Conservation (phyloP, 2,329 filamentous ascomycete species). For the Exophiala alcalophila region DNA sequence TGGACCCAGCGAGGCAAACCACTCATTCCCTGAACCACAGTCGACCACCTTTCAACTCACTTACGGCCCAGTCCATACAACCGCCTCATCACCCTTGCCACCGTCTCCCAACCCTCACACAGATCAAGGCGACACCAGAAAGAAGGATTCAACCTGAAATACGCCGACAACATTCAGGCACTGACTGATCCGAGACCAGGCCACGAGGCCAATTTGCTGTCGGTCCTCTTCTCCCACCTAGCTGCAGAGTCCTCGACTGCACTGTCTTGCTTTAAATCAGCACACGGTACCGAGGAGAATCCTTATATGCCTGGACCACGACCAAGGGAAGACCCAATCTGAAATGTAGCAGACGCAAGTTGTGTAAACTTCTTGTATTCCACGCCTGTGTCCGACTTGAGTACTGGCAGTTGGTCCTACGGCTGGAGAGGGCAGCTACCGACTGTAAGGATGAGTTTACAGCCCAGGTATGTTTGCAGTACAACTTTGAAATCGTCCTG, state of each 20-base stretch:
- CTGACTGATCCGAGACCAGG: too few species aligned
- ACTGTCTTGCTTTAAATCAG: too few species aligned
- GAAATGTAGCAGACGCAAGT: constrained; percentile 9
- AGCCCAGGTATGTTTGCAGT: constrained; percentile 26
- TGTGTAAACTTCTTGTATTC: neutral
- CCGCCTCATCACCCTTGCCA: constrained; percentile 3
- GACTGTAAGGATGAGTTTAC: constrained; percentile 26
- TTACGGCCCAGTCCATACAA: constrained; percentile 2
- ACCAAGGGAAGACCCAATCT: neutral
- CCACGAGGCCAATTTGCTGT: too few species aligned
- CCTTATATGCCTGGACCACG: neutral
- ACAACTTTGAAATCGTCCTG: neutral
- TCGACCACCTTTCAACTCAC: too few species aligned
- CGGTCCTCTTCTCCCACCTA: too few species aligned
- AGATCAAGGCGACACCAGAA: too few species aligned
- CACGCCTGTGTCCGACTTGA: neutral
- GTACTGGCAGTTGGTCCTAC: neutral
- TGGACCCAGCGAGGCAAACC: constrained; percentile 4
- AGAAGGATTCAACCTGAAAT: too few species aligned
- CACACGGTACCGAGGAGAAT: neutral
- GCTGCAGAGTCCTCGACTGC: too few species aligned
- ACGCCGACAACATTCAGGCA: too few species aligned
- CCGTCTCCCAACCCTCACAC: too few species aligned
- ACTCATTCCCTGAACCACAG: too few species aligned
- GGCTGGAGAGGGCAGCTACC: neutral